These are phyloP conservation scores for Wickerhamomyces chaumierensis DNA, from an alignment of 805 yeast species.

Conservation along the genomic window DNA sequence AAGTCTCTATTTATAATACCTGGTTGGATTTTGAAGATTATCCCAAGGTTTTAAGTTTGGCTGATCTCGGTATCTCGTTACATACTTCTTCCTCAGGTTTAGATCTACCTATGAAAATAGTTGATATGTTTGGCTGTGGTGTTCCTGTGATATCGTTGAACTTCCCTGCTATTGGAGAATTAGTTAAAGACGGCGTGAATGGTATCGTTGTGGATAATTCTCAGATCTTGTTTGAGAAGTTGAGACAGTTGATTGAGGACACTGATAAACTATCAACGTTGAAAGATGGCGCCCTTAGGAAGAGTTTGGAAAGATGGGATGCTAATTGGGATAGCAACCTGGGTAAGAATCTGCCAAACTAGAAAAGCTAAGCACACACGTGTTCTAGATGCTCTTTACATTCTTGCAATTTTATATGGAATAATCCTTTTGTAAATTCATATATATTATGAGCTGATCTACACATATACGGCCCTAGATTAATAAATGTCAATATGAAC, in stretches of 20 bases:
- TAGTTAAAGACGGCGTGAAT: conserved; percentile 57
- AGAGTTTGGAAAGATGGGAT: conserved; percentile 64
- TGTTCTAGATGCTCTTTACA: too few relatives aligned
- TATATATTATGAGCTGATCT: too few relatives aligned
- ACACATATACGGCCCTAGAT: too few relatives aligned
- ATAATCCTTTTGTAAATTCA: too few relatives aligned
- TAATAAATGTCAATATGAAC: too few relatives aligned
- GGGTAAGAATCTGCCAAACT: background rate
- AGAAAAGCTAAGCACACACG: too few relatives aligned
- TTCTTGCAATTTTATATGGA: too few relatives aligned
- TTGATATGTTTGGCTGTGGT: conserved; percentile 94
- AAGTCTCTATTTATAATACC: conserved; percentile 46
- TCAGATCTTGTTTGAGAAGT: conserved; percentile 32
- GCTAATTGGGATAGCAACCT: conserved; percentile 46
- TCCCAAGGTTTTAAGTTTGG: conserved; percentile 60
- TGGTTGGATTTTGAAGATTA: conserved; percentile 80
- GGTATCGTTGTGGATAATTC: conserved; percentile 48
- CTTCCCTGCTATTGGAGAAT: conserved; percentile 69
- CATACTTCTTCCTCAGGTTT: conserved; percentile 89
- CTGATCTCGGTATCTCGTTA: conserved; percentile 82
- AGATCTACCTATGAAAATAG: conserved; percentile 94
- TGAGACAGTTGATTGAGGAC: conserved; percentile 25
- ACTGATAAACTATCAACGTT: conserved; percentile 26
- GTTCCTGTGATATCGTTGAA: conserved; percentile 75
- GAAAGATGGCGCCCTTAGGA: conserved; percentile 61